Evolutionary conservation across 225 moss, liverwort and hornwort genomes (phyloP).

Genomic region (Pseudisothecium myosuroides): DNA sequence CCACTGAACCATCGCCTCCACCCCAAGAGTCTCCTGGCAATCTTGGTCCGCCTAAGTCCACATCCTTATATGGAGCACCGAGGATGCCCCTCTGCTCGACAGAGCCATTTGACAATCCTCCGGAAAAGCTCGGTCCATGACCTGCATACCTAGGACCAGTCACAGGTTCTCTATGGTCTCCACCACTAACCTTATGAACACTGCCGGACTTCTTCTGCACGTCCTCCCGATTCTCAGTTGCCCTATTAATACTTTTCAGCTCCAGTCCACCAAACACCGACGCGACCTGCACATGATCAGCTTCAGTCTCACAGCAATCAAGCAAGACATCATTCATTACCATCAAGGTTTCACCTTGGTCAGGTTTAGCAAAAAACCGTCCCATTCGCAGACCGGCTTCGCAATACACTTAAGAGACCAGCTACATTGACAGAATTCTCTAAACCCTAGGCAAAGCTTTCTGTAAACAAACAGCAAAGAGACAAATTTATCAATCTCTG

Average conservation of each 20-base stretch:
- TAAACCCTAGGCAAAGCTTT: not conserved
- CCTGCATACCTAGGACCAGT: constrained; percentile 9
- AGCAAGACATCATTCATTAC: not conserved
- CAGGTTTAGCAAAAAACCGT: not conserved
- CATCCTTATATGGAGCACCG: constrained; percentile 46
- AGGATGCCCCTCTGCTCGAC: constrained; percentile 51
- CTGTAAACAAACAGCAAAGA: not conserved
- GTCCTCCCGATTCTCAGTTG: constrained; percentile 24
- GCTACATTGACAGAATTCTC: not conserved
- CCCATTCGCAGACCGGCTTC: not conserved
- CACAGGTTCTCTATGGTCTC: constrained; percentile 18
- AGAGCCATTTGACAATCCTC: constrained; percentile 37
- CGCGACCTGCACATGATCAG: constrained; percentile 41
- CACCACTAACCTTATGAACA: constrained; percentile 16
- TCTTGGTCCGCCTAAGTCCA: constrained; percentile 30
- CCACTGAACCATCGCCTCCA: constrained; percentile 44
- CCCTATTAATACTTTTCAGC: constrained; percentile 21
- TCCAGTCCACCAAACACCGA: constrained; percentile 67
- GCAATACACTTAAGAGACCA: not conserved
- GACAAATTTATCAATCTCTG: not conserved
- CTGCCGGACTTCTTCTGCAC: constrained; percentile 28
- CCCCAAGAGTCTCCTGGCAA: constrained; percentile 33
- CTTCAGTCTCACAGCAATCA: not conserved
- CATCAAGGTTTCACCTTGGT: not conserved
- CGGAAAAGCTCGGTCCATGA: constrained; percentile 33